These are phyloP conservation scores for Fusarium miscanthi DNA, from an alignment of 2,329 filamentous ascomycete species.

Conservation along the genomic window DNA sequence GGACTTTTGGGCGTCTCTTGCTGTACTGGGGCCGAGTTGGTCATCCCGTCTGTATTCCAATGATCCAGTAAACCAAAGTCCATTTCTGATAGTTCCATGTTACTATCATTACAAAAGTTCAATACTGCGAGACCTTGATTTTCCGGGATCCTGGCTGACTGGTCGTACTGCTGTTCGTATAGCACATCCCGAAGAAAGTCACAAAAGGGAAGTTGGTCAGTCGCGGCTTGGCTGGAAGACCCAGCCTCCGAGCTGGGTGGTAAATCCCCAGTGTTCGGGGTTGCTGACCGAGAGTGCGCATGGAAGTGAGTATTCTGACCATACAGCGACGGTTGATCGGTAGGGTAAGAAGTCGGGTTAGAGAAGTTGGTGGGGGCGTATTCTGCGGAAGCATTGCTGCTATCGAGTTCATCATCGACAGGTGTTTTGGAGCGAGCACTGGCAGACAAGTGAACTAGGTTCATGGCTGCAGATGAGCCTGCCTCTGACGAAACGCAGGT, in stretches of 20 bases:
- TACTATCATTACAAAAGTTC: constrained; percentile 62
- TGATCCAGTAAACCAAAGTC: constrained; percentile 63
- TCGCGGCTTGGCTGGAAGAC: constrained; percentile 40
- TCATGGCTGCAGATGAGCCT: constrained; percentile 56
- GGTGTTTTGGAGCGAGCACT: constrained; percentile 48
- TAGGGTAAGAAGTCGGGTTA: constrained; percentile 6
- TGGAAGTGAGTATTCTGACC: constrained; percentile 27
- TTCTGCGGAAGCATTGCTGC: constrained; percentile 21
- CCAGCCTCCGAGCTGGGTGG: constrained; percentile 31
- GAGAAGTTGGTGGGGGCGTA: constrained; percentile 17
- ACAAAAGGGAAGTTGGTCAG: constrained; percentile 57
- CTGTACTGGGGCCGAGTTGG: constrained; percentile 34
- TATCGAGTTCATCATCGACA: constrained; percentile 36
- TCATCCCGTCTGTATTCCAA: constrained; percentile 57
- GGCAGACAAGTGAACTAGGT: constrained; percentile 56
- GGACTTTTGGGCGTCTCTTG: constrained; percentile 48
- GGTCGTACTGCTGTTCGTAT: constrained; percentile 57
- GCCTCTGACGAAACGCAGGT: constrained; percentile 55
- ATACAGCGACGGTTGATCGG: constrained; percentile 31
- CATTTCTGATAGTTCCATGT: constrained; percentile 62
- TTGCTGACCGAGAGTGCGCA: constrained; percentile 30
- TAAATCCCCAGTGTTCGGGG: constrained; percentile 37
- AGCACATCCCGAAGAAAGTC: constrained; percentile 64
- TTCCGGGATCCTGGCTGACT: constrained; percentile 50
- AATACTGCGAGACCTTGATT: constrained; percentile 58